phyloP scores from a whole-genome alignment of 192 early-diverging fungal genomes.

The Entomortierella beljakovae region DNA sequence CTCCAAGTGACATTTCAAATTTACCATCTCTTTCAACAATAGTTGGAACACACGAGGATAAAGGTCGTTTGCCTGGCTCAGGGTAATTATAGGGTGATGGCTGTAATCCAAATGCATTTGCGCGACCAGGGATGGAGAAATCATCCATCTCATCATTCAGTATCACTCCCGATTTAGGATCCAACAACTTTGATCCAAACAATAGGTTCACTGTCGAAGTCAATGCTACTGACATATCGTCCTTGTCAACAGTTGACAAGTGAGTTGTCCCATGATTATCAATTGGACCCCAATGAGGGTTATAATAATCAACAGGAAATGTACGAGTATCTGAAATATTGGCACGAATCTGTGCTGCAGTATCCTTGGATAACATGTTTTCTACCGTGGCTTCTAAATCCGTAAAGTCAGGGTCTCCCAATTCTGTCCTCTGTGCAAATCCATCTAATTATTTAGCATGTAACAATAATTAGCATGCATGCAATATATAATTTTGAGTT shows the following conservation, averaged over 20 bases:
- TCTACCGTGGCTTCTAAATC: constrained; percentile 67
- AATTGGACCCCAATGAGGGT: constrained; percentile 78
- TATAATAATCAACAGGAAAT: constrained; percentile 78
- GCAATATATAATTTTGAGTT: no score
- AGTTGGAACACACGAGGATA: constrained; percentile 73
- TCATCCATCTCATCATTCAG: constrained; percentile 98
- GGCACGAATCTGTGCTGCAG: constrained; percentile 71
- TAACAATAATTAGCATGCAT: constrained; percentile 3
- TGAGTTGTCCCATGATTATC: constrained; percentile 94
- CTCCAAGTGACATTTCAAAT: constrained; percentile 83
- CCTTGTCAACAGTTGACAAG: constrained; percentile 81
- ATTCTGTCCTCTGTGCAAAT: constrained; percentile 82
- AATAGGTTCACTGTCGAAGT: constrained; percentile 90
- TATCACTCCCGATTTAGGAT: constrained; percentile 88
- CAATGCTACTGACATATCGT: constrained; percentile 81
- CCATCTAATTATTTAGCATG: constrained; percentile 47
- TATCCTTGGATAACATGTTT: constrained; percentile 77
- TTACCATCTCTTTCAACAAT: constrained; percentile 75
- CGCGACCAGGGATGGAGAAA: constrained; percentile 83
- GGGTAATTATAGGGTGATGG: constrained; percentile 90
- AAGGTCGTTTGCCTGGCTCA: constrained; percentile 85
- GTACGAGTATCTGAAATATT: constrained; percentile 83
- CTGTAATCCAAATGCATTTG: constrained; percentile 81
- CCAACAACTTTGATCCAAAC: constrained; percentile 92
- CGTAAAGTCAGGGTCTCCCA: constrained; percentile 88